A percentile compares a stretch with the other conserved stretches of the same genome.
These are phyloP conservation scores for Thuja plicata DNA, from an alignment of 83 land plant genomes.

Conservation along the genomic window DNA sequence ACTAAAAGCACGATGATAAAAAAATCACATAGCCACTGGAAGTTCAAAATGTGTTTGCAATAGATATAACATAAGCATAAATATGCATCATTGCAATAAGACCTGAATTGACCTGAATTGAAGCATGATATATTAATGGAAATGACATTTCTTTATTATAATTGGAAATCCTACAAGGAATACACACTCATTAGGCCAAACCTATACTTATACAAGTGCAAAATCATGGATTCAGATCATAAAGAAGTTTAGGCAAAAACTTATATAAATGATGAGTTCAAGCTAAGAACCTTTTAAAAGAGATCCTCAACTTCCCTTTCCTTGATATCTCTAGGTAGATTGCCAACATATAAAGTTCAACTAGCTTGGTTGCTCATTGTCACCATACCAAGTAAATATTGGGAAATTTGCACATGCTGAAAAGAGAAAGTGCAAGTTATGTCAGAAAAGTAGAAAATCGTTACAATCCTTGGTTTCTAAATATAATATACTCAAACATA, in stretches of 20 bases:
- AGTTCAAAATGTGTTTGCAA: neutral
- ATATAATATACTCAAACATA: neutral
- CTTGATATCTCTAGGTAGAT: constrained; percentile 65
- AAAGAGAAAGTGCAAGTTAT: neutral
- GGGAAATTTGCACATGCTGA: neutral
- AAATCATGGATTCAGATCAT: neutral
- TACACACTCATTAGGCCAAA: neutral
- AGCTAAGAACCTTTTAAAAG: constrained; percentile 53
- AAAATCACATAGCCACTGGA: neutral
- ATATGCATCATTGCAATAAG: neutral
- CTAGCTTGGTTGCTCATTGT: constrained; percentile 41
- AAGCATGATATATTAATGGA: neutral
- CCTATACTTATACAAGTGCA: neutral
- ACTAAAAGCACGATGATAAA: neutral
- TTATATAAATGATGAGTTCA: neutral
- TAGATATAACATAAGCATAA: neutral
- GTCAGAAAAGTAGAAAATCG: neutral
- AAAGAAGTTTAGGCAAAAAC: neutral
- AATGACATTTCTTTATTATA: neutral
- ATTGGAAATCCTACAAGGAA: neutral
- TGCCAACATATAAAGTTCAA: constrained; percentile 65
- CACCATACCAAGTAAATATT: neutral
- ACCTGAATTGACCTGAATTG: neutral
- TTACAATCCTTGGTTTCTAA: neutral
- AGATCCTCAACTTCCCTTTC: constrained; percentile 70